A percentile compares a stretch with the other conserved stretches of the same genome.
Conservation (phyloP, 2,329 filamentous ascomycete genomes). For the Sordariomycetes sp. region DNA sequence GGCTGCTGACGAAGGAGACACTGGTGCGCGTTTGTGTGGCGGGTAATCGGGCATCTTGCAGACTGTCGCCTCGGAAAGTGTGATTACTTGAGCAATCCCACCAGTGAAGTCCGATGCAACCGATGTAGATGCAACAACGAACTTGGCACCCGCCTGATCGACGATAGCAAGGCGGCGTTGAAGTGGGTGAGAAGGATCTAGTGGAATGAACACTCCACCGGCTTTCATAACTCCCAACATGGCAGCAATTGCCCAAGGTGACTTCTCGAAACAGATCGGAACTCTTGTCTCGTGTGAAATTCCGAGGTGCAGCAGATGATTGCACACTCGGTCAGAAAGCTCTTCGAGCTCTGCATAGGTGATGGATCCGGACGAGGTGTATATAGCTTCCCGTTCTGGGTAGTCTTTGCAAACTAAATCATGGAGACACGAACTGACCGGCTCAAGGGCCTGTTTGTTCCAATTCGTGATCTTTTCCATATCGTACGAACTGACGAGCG, state of each 20-base stretch:
- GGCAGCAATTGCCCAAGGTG: slow-evolving; percentile 4
- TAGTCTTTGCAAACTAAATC: background rate
- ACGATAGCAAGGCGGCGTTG: slow-evolving; percentile 2
- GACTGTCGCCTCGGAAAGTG: too few species aligned
- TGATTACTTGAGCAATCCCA: too few species aligned
- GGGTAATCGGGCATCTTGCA: too few species aligned
- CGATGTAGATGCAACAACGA: background rate
- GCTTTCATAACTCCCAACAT: slow-evolving; percentile 7
- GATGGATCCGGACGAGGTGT: background rate
- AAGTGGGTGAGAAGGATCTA: slow-evolving; percentile 6
- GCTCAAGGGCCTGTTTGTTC: background rate
- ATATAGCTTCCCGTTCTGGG: background rate
- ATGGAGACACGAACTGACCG: background rate
- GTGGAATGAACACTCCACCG: slow-evolving; percentile 5
- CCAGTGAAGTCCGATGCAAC: background rate
- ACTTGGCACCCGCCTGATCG: background rate
- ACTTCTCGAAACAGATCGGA: slow-evolving; percentile 8
- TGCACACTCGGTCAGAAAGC: background rate
- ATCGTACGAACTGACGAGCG: background rate
- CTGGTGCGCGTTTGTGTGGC: background rate
- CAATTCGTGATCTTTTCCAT: background rate
- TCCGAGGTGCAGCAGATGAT: background rate
- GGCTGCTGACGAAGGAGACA: slow-evolving; percentile 1
- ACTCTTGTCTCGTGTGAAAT: background rate
- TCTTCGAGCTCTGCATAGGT: slow-evolving; percentile 2